phyloP scores from a whole-genome alignment of 768 basidiomycete genomes.

The Mrakia hoshinonis region DNA sequence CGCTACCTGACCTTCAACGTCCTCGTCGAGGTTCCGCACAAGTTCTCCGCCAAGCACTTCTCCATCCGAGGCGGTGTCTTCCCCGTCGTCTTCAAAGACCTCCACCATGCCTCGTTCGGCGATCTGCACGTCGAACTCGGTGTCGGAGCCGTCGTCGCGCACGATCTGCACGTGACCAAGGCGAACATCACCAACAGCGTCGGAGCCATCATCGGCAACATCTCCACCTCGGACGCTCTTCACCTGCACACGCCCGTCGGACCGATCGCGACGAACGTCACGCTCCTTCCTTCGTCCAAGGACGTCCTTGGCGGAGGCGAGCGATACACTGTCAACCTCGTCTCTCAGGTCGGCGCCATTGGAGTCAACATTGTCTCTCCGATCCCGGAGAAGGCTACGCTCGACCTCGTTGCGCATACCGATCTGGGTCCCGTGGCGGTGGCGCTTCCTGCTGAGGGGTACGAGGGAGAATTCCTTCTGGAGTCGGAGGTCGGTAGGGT shows the following conservation, averaged over 20 bases:
- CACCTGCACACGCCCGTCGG: background rate
- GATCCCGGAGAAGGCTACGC: background rate
- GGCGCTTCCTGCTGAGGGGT: background rate
- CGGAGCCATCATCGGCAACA: constrained; percentile 1
- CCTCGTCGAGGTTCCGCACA: background rate
- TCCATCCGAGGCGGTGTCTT: background rate
- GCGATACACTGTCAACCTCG: background rate
- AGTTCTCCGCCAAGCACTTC: background rate
- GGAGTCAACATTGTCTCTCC: background rate
- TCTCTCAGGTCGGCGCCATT: background rate
- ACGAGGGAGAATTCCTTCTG: background rate
- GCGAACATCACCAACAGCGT: constrained; percentile 2
- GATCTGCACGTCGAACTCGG: background rate
- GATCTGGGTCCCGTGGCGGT: background rate
- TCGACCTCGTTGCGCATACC: background rate
- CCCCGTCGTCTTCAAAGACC: background rate
- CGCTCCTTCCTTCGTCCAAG: background rate
- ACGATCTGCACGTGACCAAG: background rate
- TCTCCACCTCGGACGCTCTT: background rate
- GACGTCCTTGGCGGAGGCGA: no score
- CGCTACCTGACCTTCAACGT: background rate
- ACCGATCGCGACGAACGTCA: background rate
- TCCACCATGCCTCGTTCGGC: background rate
- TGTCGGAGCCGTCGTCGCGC: background rate
- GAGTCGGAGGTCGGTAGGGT: background rate